Conservation (phyloP, 768 basidiomycete species). For the Mrakia blollopis region DNA sequence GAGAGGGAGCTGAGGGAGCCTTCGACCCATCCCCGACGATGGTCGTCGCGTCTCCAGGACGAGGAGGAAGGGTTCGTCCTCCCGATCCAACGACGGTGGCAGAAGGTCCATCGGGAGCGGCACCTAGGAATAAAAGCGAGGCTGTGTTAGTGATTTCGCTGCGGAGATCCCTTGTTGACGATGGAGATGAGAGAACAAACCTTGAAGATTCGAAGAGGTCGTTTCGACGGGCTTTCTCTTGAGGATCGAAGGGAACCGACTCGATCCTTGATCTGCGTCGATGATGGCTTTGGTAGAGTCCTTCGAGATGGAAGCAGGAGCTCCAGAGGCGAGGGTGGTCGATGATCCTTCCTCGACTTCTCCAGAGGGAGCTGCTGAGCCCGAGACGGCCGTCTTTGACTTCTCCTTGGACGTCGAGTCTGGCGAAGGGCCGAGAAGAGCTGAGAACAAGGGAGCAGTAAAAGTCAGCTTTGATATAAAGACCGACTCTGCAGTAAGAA, state of each 20-base stretch:
- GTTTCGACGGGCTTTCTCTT: background rate
- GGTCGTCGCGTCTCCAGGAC: background rate
- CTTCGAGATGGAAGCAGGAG: background rate
- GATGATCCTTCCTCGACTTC: background rate
- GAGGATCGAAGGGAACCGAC: conserved; percentile 14
- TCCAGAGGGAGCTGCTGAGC: background rate
- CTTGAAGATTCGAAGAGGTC: background rate
- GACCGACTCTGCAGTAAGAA: too few relatives aligned
- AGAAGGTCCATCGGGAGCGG: background rate
- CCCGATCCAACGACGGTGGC: background rate
- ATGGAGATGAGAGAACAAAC: background rate
- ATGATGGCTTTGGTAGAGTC: background rate
- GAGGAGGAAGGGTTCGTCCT: background rate
- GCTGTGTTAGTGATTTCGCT: too few relatives aligned
- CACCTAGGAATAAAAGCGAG: background rate
- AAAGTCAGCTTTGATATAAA: background rate
- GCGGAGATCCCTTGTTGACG: too few relatives aligned
- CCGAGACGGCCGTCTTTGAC: background rate
- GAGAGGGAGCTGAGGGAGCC: background rate
- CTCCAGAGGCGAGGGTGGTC: background rate
- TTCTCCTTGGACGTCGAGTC: background rate
- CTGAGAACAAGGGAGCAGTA: background rate
- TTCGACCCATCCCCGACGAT: background rate
- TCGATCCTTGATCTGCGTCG: background rate
- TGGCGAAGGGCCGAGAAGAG: background rate